phyloP scores from a whole-genome alignment of 2,329 filamentous ascomycete species.

The Escovopsis weberi region DNA sequence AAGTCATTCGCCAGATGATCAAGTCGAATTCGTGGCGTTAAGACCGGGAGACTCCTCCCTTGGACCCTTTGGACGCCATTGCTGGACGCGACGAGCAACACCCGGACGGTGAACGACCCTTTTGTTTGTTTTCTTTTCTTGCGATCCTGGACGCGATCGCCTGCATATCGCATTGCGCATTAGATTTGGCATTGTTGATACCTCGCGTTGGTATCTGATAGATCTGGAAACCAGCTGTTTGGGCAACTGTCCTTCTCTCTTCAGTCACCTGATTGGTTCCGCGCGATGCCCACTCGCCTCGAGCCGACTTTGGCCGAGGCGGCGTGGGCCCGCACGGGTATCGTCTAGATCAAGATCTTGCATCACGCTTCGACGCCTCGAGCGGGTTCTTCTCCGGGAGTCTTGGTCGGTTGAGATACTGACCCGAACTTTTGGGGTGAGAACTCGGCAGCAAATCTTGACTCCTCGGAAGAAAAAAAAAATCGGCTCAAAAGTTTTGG shows the following conservation, averaged over 20 bases:
- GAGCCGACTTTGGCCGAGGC: too few relatives aligned
- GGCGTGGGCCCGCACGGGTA: neutral
- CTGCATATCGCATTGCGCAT: conserved; percentile 5
- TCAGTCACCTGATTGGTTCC: too few relatives aligned
- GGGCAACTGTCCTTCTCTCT: neutral
- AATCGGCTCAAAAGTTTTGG: conserved; percentile 11
- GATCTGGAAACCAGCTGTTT: conserved; percentile 6
- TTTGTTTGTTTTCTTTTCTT: conserved; percentile 1
- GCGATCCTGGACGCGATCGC: conserved; percentile 3
- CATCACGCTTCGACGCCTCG: neutral
- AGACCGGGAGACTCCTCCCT: neutral
- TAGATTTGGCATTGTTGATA: conserved; percentile 7
- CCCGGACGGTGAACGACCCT: neutral
- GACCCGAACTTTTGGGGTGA: neutral
- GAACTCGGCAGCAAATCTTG: conserved; percentile 3
- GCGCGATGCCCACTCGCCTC: too few relatives aligned
- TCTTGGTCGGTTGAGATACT: conserved; percentile 2
- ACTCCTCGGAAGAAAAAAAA: conserved; percentile 4
- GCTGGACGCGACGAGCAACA: neutral
- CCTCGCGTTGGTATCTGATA: conserved; percentile 5
- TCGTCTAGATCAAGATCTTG: neutral
- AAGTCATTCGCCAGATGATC: too few relatives aligned
- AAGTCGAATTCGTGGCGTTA: neutral
- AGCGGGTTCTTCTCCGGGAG: neutral
- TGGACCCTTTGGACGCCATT: neutral